Conservation (phyloP, 495 filamentous ascomycete genomes). For the Aspergillus biplanus region DNA sequence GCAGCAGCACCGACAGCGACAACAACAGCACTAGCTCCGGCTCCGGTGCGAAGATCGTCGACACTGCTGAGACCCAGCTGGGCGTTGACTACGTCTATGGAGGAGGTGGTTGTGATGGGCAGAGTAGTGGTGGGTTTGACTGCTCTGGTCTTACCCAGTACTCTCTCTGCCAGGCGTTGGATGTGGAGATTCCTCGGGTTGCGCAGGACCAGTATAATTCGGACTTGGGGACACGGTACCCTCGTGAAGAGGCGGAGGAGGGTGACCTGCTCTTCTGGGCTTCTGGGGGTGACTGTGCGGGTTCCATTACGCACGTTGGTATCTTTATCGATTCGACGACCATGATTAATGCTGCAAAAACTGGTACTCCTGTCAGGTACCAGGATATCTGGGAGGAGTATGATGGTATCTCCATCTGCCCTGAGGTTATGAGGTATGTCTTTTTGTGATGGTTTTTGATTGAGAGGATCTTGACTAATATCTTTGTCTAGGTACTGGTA, state of each 20-base stretch:
- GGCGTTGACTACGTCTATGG: background rate
- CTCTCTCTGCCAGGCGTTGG: background rate
- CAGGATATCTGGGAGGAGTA: background rate
- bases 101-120: background rate
- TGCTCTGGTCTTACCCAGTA: background rate
- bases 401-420: background rate
- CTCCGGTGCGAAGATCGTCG: background rate
- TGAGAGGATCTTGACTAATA: too few species aligned
- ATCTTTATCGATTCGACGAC: background rate
- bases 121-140: background rate
- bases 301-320: background rate
- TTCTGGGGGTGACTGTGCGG: background rate
- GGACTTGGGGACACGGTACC: background rate
- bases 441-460: background rate
- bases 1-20: background rate
- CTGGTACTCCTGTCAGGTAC: background rate
- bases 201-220: background rate
- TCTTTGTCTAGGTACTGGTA: too few species aligned
- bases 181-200: background rate
- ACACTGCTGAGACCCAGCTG: background rate
- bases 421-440: background rate
- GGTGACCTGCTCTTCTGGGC: background rate
- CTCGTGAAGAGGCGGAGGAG: background rate
- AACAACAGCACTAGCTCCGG: background rate
- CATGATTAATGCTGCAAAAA: background rate